Conservation (phyloP, 371 early-diverging fungal species). For the Mucor circinelloides region DNA sequence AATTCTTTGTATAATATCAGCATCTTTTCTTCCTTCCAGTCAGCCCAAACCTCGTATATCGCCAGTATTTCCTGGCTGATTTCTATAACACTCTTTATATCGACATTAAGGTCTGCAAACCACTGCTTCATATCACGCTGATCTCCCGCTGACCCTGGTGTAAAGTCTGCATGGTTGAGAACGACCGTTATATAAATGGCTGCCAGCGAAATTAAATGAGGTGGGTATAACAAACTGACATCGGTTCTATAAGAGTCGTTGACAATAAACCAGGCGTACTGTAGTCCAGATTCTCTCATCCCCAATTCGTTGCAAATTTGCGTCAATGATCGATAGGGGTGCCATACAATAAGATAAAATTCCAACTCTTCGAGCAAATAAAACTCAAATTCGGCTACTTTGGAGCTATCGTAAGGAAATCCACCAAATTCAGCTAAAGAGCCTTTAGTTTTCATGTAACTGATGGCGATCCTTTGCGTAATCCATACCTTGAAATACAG, state of each 20-base stretch:
- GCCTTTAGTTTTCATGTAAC: not conserved
- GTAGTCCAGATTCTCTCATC: slow-evolving; percentile 62
- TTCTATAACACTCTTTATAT: slow-evolving; percentile 68
- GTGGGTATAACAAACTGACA: slow-evolving; percentile 81
- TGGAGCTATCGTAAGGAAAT: slow-evolving; percentile 74
- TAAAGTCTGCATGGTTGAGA: slow-evolving; percentile 56
- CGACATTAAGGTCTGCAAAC: slow-evolving; percentile 79
- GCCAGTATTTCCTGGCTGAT: slow-evolving; percentile 71
- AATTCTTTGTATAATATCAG: slow-evolving; percentile 45
- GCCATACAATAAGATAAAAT: slow-evolving; percentile 84
- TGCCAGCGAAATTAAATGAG: slow-evolving; percentile 86
- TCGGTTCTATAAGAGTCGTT: slow-evolving; percentile 84
- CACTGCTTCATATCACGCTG: slow-evolving; percentile 68
- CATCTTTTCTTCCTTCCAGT: slow-evolving; percentile 64
- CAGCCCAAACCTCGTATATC: slow-evolving; percentile 68
- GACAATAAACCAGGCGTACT: slow-evolving; percentile 82
- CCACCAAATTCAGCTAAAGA: slow-evolving; percentile 44
- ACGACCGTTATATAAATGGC: slow-evolving; percentile 77
- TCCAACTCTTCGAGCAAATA: slow-evolving; percentile 87
- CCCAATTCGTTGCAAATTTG: slow-evolving; percentile 63
- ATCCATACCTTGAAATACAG: slow-evolving; percentile 58
- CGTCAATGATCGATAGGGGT: slow-evolving; percentile 81
- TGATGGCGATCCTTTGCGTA: not conserved
- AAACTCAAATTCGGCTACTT: slow-evolving; percentile 91
- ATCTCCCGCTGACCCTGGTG: slow-evolving; percentile 49